Evolutionary conservation across 441 rosid species (phyloP), one percentile per base, ranked within the genome.

Genomic region (Euphorbia schlechtendalii): DNA sequence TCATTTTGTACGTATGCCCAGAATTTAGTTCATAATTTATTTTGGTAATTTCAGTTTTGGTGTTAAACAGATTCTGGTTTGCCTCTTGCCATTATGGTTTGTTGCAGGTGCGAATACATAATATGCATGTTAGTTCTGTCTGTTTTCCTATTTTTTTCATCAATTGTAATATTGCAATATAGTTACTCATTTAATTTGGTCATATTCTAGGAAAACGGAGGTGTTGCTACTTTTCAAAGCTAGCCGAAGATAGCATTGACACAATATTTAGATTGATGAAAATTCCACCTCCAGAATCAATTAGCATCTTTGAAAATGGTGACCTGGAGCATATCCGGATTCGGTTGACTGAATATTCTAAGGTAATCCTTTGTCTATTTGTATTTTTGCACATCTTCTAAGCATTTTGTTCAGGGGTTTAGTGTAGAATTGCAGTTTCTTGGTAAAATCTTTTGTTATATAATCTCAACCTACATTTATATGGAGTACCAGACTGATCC

Each of bases 31-130:
- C 40, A 13, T 51, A 40, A 71, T 69, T 61, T 68, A 24, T 56
- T 74, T 41, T 30, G 43, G 17, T 56, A 69, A 56, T 48, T 61
- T 65, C 21, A 49, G 72, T 61, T 10, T 73, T 75, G 51, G 46
- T 74, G 69, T 66, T 66, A 68, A 48, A 60, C 85, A 90, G 96
- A 80, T 90, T 56, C 87, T 78, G 45, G 64, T 70, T 71, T 63
- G 82, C 73, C 82, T 88, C 60, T 73, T 85, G 78, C 93, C 96
- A 0, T 61, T 83, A 63, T 82, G 83, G 88, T 86, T 77, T 84
- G 82, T 77, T 68, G 79, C 88, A 71, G 97, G 97, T 88, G 80
- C 67, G 75, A 27, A 56, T 8, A 66, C 22, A 13, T 55, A 24
- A n/a, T 30, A 48, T 70, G 43, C 56, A 32, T 68, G 49, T 13